Base-by-base conservation (phyloP, 2,329 filamentous ascomycete genomes). In the Diaporthe capsici region DNA sequence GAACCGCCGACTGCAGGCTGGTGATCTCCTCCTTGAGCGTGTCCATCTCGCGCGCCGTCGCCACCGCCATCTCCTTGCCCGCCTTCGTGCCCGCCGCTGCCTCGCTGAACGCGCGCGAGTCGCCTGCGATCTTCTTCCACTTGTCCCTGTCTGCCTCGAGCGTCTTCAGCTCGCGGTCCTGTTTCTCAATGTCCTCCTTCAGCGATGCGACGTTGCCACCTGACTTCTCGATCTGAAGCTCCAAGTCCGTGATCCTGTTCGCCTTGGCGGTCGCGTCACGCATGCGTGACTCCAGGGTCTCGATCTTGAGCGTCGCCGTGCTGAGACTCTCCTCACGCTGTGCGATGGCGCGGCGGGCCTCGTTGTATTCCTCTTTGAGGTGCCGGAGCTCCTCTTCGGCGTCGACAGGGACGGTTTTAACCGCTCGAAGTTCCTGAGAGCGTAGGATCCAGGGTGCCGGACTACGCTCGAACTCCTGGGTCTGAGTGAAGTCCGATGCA, bases 281-380 rank as follows among this genome's bases (percentile, higher is more conserved):
- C 92, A 97, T 96, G 75, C 95, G 90, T 10, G 94, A 94, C 83
- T 98, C 94, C 51, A 98, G 91, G 55, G 97, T 94, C 84, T 98
- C 96, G 79, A 98, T 98, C 84, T 97, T 96, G 79, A 98, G 93
- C n/a, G 93, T 91, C 34, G 94, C 90, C 75, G 97, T 96, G 83
- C 97, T 95, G 71, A 98, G 91, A 49, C 93, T 92, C 82, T 96
- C 94, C 78, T 98, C 95, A 77, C 93, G 92, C 78, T 93, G 90
- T 1, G 93, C 92, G 75, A 95, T 89, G 4, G 90, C 88, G 73
- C 93, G 92, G 4, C 94, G 93, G 28, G 94, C 92, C 81, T 96
- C 94, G 78, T 93, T 92, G 78, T 97, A 90, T 79, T 96, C 93
- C 72, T 96, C 94, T 80, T 93, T 95, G 75, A 98, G 87, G 28